Evolutionary conservation across 306 rosid genomes (phyloP).

Genomic region (Herpetospermum pedunculosum): DNA sequence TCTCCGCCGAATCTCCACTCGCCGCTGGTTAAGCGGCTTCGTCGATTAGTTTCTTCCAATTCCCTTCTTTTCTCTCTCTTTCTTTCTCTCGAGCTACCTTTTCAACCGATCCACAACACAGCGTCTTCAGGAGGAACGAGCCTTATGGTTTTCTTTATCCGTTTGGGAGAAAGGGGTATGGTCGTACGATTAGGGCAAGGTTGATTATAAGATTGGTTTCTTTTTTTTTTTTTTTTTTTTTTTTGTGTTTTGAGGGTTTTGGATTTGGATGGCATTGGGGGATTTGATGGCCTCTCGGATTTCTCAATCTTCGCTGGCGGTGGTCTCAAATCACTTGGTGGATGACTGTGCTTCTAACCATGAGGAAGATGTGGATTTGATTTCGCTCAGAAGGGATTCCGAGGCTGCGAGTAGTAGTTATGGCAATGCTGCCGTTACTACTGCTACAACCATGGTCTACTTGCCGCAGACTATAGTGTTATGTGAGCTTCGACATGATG

Average conservation of each 20-base stretch:
- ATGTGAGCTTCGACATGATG: conserved; percentile 78
- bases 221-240: too few species aligned
- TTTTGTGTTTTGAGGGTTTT: conserved; percentile 14
- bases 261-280: conserved; percentile 99
- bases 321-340: conserved; percentile 49
- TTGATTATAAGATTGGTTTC: conserved; percentile 10
- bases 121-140: background rate
- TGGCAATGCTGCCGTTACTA: conserved; percentile 32
- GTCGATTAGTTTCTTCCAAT: conserved; percentile 36
- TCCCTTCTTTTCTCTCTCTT: background rate
- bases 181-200: conserved; percentile 19
- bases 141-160: conserved; percentile 4
- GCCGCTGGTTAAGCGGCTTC: conserved; percentile 82
- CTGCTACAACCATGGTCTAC: conserved; percentile 72
- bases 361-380: conserved; percentile 33
- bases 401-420: conserved; percentile 49
- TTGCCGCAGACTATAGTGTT: conserved; percentile 62
- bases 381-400: conserved; percentile 38
- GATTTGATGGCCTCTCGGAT: conserved; percentile 88
- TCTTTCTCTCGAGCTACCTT: background rate
- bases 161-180: conserved; percentile 7
- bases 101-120: conserved; percentile 8
- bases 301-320: conserved; percentile 68
- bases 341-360: conserved; percentile 34
- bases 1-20: conserved; percentile 46